Base-by-base conservation (phyloP, 345 rosid genomes). In the Chamaenerion angustifolium region DNA sequence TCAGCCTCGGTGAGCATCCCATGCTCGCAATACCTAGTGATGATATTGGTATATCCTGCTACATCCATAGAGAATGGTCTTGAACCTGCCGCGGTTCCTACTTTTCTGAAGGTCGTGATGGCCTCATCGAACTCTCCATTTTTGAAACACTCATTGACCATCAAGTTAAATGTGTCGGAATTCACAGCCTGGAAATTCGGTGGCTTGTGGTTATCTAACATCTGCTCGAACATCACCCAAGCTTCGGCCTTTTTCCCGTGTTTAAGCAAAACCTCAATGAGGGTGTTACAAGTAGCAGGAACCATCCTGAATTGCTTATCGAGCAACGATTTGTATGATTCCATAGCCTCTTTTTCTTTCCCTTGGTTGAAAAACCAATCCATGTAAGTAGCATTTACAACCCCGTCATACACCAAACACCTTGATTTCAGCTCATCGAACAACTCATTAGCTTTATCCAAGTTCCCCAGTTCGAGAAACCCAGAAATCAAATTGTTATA, bases 331-430 rank as follows among this genome's bases (percentile, higher is more conserved):
- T 57, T 75, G 51, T 84, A 92, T 8, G 83, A 78, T 59, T 87
- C 87, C 85, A 87, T 78, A 1, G 81, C 96, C 60, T 84, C 95
- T 68, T 72, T 82, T 47, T 74, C 96, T 46, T 74, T 78, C 14
- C 90, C 96, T 62, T 80, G 80, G 42, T 79, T 80, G 61, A 92
- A 92, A 85, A 90, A 92, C 77, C 88, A 84, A 42, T 92, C 96
- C 95, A 92, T 87, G 65, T 73, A 82, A 0, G 98, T 80, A 0
- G 88, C 95, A 62, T 71, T 80, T 41, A 92, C 90, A 46, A 83
- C 77, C 16, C 96, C 98, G 57, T 92, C 98, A 49, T 92, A 92
- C 45, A 85, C 95, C 23, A 76, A 37, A 52, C 96, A 87, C 72
- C 81, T 73, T 58, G 69, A 76, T 52, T 73, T 80, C 70, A 92